Conservation (phyloP, 441 rosid species). For the Syzygium syzygioides region DNA sequence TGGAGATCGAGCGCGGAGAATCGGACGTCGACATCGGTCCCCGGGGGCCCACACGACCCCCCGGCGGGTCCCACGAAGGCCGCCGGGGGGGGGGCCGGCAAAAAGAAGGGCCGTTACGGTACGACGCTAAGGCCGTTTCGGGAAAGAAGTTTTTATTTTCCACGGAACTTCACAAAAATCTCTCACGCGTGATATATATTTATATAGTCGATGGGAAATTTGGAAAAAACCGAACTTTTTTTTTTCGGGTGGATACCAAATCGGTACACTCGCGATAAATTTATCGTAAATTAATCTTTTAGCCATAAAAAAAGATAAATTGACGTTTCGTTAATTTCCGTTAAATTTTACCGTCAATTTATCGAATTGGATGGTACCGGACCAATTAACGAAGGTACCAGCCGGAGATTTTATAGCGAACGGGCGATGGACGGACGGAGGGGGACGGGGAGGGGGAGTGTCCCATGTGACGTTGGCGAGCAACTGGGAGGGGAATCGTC, state of each 20-base stretch:
- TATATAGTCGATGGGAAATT: neutral
- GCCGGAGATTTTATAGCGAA: too few species aligned
- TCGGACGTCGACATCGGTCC: constrained; percentile 43
- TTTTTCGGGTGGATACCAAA: too few species aligned
- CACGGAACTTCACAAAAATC: neutral
- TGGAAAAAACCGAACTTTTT: neutral
- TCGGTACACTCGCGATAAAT: too few species aligned
- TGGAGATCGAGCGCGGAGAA: constrained; percentile 15
- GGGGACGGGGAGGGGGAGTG: too few species aligned
- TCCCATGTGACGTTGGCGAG: too few species aligned
- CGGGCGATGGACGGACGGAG: too few species aligned
- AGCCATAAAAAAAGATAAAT: too few species aligned
- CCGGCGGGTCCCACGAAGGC: constrained; percentile 8
- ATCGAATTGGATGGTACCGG: too few species aligned
- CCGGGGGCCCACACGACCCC: constrained; percentile 16
- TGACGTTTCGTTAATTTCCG: rapidly evolving
- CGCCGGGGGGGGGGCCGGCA: neutral
- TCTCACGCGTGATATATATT: neutral
- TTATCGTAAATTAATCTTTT: too few species aligned
- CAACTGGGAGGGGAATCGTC: too few species aligned
- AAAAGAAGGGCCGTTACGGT: neutral
- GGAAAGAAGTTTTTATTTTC: neutral
- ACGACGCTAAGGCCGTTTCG: neutral
- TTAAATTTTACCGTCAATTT: too few species aligned
- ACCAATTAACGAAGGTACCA: too few species aligned